Evolutionary conservation across 1,139 yeast species (phyloP), one percentile per base, ranked within the genome.

Genomic region (Geotrichum restrictum): DNA sequence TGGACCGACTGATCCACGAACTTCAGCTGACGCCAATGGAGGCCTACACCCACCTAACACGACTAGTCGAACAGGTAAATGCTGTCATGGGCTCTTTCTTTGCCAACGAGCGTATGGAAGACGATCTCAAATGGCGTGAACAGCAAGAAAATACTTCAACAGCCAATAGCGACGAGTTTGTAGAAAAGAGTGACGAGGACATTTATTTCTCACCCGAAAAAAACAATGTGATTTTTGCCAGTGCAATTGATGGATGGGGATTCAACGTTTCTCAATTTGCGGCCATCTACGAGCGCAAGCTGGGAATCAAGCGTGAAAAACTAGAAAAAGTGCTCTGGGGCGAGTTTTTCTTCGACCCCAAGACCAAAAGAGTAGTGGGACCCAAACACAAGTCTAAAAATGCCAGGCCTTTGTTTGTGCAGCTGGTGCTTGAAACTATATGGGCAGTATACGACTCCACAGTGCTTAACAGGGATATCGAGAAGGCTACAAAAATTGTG

Each of bases 161-260:
- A 39, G 59, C 56, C 3, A 45, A 40, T 11, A 24, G 29, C 29
- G 81, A 81, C 29, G 81, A 81, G 10, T 87, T 76, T 64, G 77
- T 83, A 11, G 97, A 88, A 61, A 78, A 77, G 59, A 86, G 83
- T 60, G 98, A 93, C 66, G 81, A 85, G 45, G 94, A 85, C 61
- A 72, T 93, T 39, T 94, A 94, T 65, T 94, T 94, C 60, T 79
- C 88, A 10, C 98, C 99, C 0, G 89, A 86, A 51, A 79, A 80
- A 63, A 89, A 91, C 66, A 94, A 94, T 65, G 98, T 94, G 5
- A 82, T 94, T 1, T 93, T 94, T 72, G 91, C 96, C 0, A 85
- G 95, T 40, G 98, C 98, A 0, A 75, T 86, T 22, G 98, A 93
- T 69, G 98, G 98, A 3, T 94, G 98, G 98, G 98, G 98, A 0